Base-by-base conservation (phyloP, 768 basidiomycete genomes). In the Suillus subaureus region DNA sequence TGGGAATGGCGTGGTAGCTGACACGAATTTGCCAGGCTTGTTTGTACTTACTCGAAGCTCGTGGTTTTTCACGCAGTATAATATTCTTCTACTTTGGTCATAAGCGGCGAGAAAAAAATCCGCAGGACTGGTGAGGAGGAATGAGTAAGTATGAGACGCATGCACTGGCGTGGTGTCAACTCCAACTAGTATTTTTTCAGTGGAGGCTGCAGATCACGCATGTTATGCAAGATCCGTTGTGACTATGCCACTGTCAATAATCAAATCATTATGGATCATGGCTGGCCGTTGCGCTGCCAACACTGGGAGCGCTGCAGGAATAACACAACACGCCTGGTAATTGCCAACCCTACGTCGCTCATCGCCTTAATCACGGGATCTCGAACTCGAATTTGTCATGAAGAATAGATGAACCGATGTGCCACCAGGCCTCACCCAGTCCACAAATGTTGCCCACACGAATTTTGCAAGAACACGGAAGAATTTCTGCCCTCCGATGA, bases 301-400 rank as follows among this genome's bases (percentile, higher is more conserved):
- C 16, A 9, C 37, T 16, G 57, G 26, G 16, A 40, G 26, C 39
- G 9, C 37, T 26, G 57, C 26, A 42, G 56, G 35, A 23, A 58
- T 26, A 58, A 58, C 5, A 28, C 23, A 40, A 40, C 11, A 43
- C 18, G 23, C 57, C 26, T 60, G 57, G 16, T 40, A 42, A 42
- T 11, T 40, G 26, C 57, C 11, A 60, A 40, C 28, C 26, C 18
- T 26, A 26, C 37, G 13, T 39, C 15, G 26, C 49, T 40, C 18
- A 18, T 54, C 51, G 31, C 31, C 31, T 55, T 21, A 13, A 55
- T 55, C 54, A 35, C 33, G 21, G 33, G 33, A 55, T 33, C 21
- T 55, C 21, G 21, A 55, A 33, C 31, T 21, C 12, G 33, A 60
- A 60, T 60, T 60, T 42, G 58, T 60, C 58, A 55, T 60, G 58